Conservation (phyloP, 1,284 basidiomycete genomes). For the Naganishia sp. region DNA sequence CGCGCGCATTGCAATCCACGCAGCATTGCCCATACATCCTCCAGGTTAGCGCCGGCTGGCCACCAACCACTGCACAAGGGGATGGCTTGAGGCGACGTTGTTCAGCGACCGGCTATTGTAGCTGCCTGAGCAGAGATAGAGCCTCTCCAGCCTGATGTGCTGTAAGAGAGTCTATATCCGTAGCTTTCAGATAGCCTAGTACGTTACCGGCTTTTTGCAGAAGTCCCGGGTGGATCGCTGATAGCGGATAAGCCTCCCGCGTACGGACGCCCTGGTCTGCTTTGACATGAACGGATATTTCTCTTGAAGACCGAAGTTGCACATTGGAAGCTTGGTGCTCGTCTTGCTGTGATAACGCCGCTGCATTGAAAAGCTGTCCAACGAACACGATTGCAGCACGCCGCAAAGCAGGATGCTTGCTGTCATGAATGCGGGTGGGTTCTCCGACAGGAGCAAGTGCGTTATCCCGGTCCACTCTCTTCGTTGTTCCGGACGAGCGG, state of each 20-base stretch:
- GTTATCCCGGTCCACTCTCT: conserved; percentile 33
- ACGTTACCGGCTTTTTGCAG: conserved; percentile 64
- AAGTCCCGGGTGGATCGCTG: conserved; percentile 49
- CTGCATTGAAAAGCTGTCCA: conserved; percentile 62
- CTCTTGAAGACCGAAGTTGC: background rate
- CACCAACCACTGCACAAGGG: too few species aligned
- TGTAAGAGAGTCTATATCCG: conserved; percentile 72
- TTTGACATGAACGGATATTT: background rate
- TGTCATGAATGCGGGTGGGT: conserved; percentile 59
- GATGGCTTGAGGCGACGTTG: too few species aligned
- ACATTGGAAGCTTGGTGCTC: background rate
- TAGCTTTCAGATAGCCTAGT: conserved; percentile 68
- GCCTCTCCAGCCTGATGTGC: conserved; percentile 78
- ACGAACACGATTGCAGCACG: conserved; percentile 80
- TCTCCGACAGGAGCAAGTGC: conserved; percentile 58
- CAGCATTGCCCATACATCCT: too few species aligned
- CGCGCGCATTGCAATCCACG: too few species aligned
- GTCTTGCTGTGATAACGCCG: conserved; percentile 34
- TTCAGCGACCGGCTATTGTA: conserved; percentile 5
- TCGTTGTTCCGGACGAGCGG: conserved; percentile 35
- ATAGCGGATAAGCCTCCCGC: background rate
- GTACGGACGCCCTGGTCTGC: background rate
- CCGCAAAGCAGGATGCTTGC: conserved; percentile 75
- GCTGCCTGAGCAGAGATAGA: conserved; percentile 34
- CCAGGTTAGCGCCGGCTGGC: too few species aligned